These are phyloP conservation scores for Cercospora nicotianae DNA, from an alignment of 2,329 filamentous ascomycete species.

Conservation along the genomic window DNA sequence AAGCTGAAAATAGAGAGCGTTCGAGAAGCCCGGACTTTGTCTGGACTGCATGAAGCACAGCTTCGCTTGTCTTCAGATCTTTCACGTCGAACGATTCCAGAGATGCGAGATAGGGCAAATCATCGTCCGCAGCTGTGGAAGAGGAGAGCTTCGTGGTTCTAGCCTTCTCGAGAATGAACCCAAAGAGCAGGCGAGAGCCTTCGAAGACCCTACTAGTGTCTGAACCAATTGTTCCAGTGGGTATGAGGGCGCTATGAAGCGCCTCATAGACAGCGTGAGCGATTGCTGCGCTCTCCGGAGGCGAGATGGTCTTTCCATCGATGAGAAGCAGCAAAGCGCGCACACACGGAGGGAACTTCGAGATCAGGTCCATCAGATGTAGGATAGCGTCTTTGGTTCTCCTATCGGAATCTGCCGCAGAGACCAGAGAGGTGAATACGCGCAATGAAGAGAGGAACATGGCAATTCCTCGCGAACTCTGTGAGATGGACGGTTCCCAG, in stretches of 20 bases:
- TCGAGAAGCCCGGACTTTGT: slow-evolving; percentile 36
- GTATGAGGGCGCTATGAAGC: slow-evolving; percentile 35
- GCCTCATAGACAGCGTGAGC: slow-evolving; percentile 34
- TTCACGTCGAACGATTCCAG: slow-evolving; percentile 35
- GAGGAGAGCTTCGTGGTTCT: slow-evolving; percentile 24
- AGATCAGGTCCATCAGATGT: slow-evolving; percentile 36
- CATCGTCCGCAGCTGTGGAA: slow-evolving; percentile 21
- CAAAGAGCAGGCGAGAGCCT: slow-evolving; percentile 40
- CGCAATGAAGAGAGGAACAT: slow-evolving; percentile 41
- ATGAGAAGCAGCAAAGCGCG: slow-evolving; percentile 39
- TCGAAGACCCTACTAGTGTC: slow-evolving; percentile 37
- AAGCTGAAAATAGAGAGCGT: slow-evolving; percentile 33
- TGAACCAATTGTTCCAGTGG: slow-evolving; percentile 32
- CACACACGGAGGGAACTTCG: slow-evolving; percentile 39
- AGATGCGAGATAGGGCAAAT: slow-evolving; percentile 30
- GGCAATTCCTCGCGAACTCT: slow-evolving; percentile 39
- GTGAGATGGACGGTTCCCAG: slow-evolving; percentile 34
- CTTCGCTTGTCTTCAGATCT: slow-evolving; percentile 36
- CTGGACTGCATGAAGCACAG: slow-evolving; percentile 32
- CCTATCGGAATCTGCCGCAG: slow-evolving; percentile 20
- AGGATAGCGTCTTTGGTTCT: slow-evolving; percentile 33
- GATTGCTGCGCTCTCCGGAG: slow-evolving; percentile 38
- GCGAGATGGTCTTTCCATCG: slow-evolving; percentile 35
- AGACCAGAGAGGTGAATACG: slow-evolving; percentile 34
- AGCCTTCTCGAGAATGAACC: slow-evolving; percentile 41